Percentiles rank a stretch among this genome's conserved stretches.
Conservation (phyloP, 2,329 filamentous ascomycete species). For the Rosellinia necatrix region DNA sequence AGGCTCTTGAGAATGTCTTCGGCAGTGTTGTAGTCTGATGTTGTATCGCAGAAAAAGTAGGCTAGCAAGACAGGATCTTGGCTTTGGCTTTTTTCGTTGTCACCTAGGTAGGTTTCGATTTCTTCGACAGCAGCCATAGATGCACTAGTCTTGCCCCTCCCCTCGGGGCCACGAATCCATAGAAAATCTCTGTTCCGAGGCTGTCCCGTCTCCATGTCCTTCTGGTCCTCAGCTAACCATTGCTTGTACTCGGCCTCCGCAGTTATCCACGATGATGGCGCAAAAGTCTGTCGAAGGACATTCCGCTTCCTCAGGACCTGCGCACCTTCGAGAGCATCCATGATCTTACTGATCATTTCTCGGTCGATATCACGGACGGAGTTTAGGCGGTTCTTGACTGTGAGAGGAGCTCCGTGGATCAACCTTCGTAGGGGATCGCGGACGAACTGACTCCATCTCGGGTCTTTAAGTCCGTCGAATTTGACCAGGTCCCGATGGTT, state of each 20-base stretch:
- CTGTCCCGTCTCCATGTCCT: constrained; percentile 3
- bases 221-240: constrained; percentile 40
- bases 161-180: constrained; percentile 48
- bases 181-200: constrained; percentile 40
- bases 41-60: constrained; percentile 49
- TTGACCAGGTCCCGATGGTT: constrained; percentile 49
- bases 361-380: constrained; percentile 45
- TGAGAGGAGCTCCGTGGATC: constrained; percentile 43
- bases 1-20: constrained; percentile 49
- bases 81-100: constrained; percentile 29
- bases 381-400: constrained; percentile 45
- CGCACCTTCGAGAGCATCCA: constrained; percentile 42
- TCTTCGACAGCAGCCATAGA: constrained; percentile 45
- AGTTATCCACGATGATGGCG: constrained; percentile 46
- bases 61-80: constrained; percentile 42
- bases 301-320: constrained; percentile 43
- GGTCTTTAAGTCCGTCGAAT: constrained; percentile 48
- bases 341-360: constrained; percentile 40
- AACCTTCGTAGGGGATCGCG: constrained; percentile 45
- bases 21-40: constrained; percentile 44
- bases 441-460: constrained; percentile 43
- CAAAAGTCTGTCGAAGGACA: constrained; percentile 37
- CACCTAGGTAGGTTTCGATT: constrained; percentile 40
- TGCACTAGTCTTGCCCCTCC: constrained; percentile 49
- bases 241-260: constrained; percentile 43